phyloP scores from a whole-genome alignment of 2,329 filamentous ascomycete species.

The Claviceps maximensis region DNA sequence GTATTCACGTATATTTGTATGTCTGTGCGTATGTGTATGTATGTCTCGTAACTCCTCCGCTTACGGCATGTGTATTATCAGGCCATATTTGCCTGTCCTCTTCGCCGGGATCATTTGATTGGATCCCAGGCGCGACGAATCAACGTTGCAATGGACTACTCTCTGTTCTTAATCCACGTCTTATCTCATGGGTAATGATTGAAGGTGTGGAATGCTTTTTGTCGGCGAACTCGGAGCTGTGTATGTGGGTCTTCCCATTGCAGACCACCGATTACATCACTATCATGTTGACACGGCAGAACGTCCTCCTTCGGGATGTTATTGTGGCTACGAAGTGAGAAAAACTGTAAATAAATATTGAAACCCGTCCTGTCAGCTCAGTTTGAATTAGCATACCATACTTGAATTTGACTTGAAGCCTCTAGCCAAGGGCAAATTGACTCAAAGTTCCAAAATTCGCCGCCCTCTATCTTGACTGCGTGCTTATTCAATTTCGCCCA shows the following conservation, averaged over 20 bases:
- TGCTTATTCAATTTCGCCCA: not conserved
- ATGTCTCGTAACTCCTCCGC: not conserved
- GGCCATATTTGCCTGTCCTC: not conserved
- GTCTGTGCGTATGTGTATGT: not conserved
- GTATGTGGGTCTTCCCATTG: not conserved
- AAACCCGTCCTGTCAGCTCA: not conserved
- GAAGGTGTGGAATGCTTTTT: not conserved
- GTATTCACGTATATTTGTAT: not conserved
- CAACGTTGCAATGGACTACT: not conserved
- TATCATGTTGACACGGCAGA: not conserved
- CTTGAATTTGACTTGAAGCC: not conserved
- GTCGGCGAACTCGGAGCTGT: not conserved
- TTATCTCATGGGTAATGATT: not conserved
- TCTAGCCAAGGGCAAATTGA: not conserved
- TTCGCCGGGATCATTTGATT: not conserved
- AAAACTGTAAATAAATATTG: not conserved
- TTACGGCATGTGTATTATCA: not conserved
- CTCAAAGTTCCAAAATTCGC: not conserved
- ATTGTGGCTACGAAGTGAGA: not conserved
- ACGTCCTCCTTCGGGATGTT: not conserved
- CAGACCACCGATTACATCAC: conserved; percentile 8
- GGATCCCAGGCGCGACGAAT: not conserved
- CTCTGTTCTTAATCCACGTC: not conserved
- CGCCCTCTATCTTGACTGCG: not conserved
- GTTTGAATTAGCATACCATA: not conserved